These are phyloP conservation scores for Didymella exigua DNA, from an alignment of 2,329 filamentous ascomycete genomes.

Conservation along the genomic window DNA sequence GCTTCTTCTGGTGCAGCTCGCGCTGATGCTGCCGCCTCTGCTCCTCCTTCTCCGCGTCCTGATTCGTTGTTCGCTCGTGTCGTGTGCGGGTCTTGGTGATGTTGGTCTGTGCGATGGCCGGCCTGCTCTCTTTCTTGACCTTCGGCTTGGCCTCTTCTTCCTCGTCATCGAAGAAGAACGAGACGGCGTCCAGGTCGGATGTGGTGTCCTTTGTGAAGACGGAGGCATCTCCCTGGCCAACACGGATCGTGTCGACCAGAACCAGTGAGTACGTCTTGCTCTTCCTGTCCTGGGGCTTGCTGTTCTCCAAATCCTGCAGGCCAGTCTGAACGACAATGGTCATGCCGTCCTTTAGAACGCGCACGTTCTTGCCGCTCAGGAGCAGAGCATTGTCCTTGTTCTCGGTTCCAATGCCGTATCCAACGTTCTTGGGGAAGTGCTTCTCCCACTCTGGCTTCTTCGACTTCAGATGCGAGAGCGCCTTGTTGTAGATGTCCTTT, in stretches of 20 bases:
- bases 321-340: conserved; percentile 90
- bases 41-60: conserved; percentile 87
- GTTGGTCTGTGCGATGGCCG: conserved; percentile 90
- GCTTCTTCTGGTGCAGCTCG: conserved; percentile 84
- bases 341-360: conserved; percentile 93
- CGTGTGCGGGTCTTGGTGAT: conserved; percentile 92
- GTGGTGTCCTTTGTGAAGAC: conserved; percentile 94
- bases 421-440: conserved; percentile 91
- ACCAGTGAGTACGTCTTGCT: conserved; percentile 88
- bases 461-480: conserved; percentile 75
- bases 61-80: conserved; percentile 85
- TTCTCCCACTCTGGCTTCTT: conserved; percentile 97
- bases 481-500: conserved; percentile 92
- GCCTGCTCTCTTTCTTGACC: conserved; percentile 84
- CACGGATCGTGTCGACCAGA: conserved; percentile 90
- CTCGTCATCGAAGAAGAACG: conserved; percentile 97
- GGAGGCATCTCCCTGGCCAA: conserved; percentile 76
- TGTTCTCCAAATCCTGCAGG: conserved; percentile 86
- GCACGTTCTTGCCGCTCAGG: conserved; percentile 83
- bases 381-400: conserved; percentile 82
- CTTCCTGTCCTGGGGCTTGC: conserved; percentile 84
- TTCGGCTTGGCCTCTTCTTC: conserved; percentile 83
- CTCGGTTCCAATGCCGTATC: conserved; percentile 91
- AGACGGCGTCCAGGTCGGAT: conserved; percentile 89
- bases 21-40: conserved; percentile 90